Percentiles rank a stretch among this genome's conserved stretches.
Conservation (phyloP, 768 basidiomycete genomes). For the Amanita subjunquillea region DNA sequence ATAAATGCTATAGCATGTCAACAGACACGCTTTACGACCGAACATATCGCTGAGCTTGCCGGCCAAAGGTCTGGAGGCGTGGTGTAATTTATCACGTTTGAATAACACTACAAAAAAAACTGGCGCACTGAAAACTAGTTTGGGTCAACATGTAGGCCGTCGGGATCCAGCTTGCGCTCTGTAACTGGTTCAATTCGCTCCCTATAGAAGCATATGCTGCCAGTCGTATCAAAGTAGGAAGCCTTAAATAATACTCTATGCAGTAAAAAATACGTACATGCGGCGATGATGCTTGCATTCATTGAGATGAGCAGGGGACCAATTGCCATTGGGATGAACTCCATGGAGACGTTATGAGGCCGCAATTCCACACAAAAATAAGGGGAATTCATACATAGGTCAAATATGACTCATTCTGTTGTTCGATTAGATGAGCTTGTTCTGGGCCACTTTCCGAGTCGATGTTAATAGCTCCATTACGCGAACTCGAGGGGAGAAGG, state of each 20-base stretch:
- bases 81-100: not conserved
- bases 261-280: constrained; percentile 19
- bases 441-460: not conserved
- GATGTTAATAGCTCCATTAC: not conserved
- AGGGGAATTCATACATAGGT: not conserved
- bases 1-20: constrained; percentile 45
- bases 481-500: not conserved
- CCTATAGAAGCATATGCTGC: constrained; percentile 45
- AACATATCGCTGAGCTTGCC: constrained; percentile 62
- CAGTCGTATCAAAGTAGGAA: not conserved
- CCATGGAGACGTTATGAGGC: not conserved
- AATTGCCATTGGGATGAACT: constrained; percentile 38
- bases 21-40: constrained; percentile 45
- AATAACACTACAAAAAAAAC: not conserved
- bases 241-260: no score
- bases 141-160: constrained; percentile 53
- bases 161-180: constrained; percentile 59
- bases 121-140: constrained; percentile 48
- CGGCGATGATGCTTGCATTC: constrained; percentile 42
- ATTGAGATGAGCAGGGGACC: constrained; percentile 39
- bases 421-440: not conserved
- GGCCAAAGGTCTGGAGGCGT: constrained; percentile 39
- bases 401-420: not conserved
- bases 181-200: constrained; percentile 48
- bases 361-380: constrained; percentile 1